Percentiles rank a stretch among this genome's conserved stretches.
These are phyloP conservation scores for Psidium guajava DNA, from an alignment of 345 rosid species.

Conservation along the genomic window DNA sequence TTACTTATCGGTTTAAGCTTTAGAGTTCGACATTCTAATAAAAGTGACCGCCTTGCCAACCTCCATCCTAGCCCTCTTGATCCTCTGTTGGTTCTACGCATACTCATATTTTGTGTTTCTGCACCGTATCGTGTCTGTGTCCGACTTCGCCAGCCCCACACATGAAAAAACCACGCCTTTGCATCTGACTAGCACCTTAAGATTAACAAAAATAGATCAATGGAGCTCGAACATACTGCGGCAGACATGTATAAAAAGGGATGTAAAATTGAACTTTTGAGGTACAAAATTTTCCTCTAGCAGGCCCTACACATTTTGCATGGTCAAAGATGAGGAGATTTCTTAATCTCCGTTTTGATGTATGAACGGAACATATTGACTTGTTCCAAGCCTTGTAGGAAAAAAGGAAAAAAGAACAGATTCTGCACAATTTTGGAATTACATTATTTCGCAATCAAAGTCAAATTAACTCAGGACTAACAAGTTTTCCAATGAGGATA, in stretches of 20 bases:
- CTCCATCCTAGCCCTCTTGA: background rate
- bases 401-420: background rate
- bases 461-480: background rate
- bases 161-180: background rate
- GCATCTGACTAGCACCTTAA: background rate
- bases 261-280: background rate
- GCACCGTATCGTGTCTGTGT: background rate
- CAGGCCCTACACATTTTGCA: background rate
- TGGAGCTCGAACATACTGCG: background rate
- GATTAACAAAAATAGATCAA: background rate
- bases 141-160: background rate
- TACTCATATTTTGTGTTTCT: background rate
- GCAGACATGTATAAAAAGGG: background rate
- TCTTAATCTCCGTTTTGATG: background rate
- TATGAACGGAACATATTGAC: background rate
- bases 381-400: background rate
- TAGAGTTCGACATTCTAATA: background rate
- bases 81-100: too few relatives aligned
- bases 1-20: background rate
- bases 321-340: background rate
- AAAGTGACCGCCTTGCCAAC: too few relatives aligned
- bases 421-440: background rate
- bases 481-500: background rate
- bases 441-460: background rate
- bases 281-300: background rate